These are phyloP conservation scores for Fusarium sp. DNA, from an alignment of 2,329 filamentous ascomycete genomes.

Conservation along the genomic window DNA sequence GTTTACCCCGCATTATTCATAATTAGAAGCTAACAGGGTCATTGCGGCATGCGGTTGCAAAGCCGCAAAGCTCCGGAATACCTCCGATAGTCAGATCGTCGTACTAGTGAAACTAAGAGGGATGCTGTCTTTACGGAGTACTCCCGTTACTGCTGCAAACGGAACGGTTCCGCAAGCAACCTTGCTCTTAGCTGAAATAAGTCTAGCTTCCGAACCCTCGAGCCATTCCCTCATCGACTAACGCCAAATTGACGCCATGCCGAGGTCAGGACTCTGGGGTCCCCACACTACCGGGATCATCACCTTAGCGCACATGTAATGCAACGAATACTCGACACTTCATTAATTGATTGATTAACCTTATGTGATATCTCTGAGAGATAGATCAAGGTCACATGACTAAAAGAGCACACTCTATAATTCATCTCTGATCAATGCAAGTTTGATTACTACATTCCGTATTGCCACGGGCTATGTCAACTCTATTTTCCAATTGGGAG, in stretches of 20 bases:
- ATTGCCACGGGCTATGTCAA: neutral
- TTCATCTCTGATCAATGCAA: too few relatives aligned
- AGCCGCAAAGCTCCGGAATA: too few relatives aligned
- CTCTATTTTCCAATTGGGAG: neutral
- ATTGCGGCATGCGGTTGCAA: too few relatives aligned
- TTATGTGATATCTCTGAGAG: too few relatives aligned
- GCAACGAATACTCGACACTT: neutral
- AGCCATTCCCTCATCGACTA: neutral
- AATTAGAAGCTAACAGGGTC: too few relatives aligned
- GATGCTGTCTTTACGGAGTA: too few relatives aligned
- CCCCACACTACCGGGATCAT: neutral
- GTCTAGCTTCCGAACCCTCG: rapidly evolving
- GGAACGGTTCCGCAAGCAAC: neutral
- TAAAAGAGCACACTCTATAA: neutral
- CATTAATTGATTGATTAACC: too few relatives aligned
- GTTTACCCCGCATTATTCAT: neutral
- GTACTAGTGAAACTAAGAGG: too few relatives aligned
- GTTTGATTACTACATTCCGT: too few relatives aligned
- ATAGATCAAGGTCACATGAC: too few relatives aligned
- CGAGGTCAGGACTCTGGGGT: neutral
- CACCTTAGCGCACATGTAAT: neutral
- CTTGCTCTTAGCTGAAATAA: neutral
- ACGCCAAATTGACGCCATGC: neutral
- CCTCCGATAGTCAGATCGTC: too few relatives aligned
- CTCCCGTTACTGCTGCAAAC: neutral